These are phyloP conservation scores for Daedaleopsis sinensis DNA, from an alignment of 768 basidiomycete species.

Conservation along the genomic window DNA sequence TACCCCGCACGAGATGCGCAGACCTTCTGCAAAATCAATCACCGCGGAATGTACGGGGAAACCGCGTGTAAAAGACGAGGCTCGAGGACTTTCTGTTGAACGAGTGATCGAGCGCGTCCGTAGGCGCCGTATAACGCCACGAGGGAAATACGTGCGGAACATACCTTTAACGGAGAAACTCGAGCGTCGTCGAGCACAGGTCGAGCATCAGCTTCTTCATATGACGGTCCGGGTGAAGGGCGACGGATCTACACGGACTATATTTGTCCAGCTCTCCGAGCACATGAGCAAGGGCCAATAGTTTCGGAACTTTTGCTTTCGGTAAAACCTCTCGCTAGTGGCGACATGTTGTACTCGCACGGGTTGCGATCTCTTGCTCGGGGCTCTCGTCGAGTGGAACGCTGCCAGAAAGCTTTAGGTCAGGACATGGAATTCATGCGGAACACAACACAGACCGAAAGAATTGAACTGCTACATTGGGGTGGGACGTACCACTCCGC, in stretches of 20 bases:
- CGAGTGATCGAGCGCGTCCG: conserved; percentile 2
- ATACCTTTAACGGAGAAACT: not conserved
- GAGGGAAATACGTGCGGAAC: not conserved
- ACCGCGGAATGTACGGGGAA: conserved; percentile 14
- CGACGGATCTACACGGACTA: not conserved
- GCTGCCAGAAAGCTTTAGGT: too few relatives aligned
- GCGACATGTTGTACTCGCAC: not conserved
- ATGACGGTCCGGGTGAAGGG: not conserved
- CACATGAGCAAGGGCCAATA: not conserved
- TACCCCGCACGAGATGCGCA: conserved; percentile 8
- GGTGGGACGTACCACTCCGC: too few relatives aligned
- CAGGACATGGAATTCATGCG: too few relatives aligned
- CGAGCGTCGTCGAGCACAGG: not conserved
- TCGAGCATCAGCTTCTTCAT: not conserved
- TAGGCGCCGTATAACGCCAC: not conserved
- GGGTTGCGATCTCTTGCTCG: too few relatives aligned
- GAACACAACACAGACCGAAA: too few relatives aligned
- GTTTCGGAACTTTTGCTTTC: not conserved
- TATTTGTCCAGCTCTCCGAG: not conserved
- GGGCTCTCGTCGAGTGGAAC: too few relatives aligned
- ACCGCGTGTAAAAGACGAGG: conserved; percentile 12
- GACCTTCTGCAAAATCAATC: conserved; percentile 5
- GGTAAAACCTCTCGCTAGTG: not conserved
- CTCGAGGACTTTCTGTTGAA: not conserved
- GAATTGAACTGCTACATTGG: too few relatives aligned